Percentiles rank a stretch among this genome's conserved stretches.
These are phyloP conservation scores for Colletotrichum neosansevieriae DNA, from an alignment of 2,329 filamentous ascomycete genomes.

Conservation along the genomic window DNA sequence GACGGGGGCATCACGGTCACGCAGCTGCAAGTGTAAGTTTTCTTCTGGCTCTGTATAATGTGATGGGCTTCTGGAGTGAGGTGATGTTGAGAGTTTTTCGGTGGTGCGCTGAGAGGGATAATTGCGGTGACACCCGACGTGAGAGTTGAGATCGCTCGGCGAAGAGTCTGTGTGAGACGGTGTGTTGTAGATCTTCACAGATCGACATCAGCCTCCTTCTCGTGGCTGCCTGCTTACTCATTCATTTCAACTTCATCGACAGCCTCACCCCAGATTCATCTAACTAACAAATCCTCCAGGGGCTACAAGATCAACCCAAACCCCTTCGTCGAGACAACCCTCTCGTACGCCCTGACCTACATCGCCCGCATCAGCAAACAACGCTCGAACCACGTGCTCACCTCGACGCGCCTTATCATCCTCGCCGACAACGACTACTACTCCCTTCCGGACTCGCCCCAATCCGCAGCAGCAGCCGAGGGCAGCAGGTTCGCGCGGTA, in stretches of 20 bases:
- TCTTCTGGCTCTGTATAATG: constrained; percentile 31
- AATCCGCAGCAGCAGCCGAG: constrained; percentile 41
- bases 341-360: constrained; percentile 90
- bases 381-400: constrained; percentile 63
- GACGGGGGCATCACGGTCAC: constrained; percentile 85
- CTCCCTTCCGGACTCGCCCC: constrained; percentile 66
- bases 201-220: not conserved
- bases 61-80: constrained; percentile 8
- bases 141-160: too few relatives aligned
- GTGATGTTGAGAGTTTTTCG: not conserved
- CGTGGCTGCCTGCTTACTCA: not conserved
- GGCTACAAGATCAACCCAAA: constrained; percentile 62
- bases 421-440: constrained; percentile 98
- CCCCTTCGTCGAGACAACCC: constrained; percentile 90
- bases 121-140: too few relatives aligned
- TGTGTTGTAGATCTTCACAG: too few relatives aligned
- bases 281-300: constrained; percentile 21
- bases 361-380: constrained; percentile 62
- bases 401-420: constrained; percentile 82
- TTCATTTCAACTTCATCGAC: not conserved
- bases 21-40: constrained; percentile 80
- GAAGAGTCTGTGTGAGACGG: too few relatives aligned
- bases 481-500: constrained; percentile 79
- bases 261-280: not conserved
- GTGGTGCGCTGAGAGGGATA: too few relatives aligned